phyloP scores from a whole-genome alignment of 108 stramenopile species.

The Aureococcus anophagefferens region DNA sequence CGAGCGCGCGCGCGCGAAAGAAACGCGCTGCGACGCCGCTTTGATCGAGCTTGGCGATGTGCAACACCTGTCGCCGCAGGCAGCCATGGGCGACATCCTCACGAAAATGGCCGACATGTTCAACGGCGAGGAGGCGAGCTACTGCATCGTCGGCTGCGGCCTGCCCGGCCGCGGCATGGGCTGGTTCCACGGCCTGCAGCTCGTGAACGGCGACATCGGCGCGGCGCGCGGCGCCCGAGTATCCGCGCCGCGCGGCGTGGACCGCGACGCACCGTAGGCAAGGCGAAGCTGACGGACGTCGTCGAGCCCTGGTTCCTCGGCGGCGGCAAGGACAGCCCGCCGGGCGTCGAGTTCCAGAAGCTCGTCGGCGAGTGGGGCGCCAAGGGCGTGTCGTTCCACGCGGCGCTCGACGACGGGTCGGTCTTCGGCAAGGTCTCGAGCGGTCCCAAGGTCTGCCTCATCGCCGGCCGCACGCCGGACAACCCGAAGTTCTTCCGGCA shows the following conservation, averaged over 20 bases:
- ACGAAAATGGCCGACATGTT: too few relatives aligned
- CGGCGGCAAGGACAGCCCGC: constrained; percentile 51
- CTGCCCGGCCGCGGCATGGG: constrained; percentile 74
- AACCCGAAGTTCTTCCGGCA: constrained; percentile 72
- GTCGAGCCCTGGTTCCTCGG: constrained; percentile 61
- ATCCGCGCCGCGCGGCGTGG: constrained; percentile 63
- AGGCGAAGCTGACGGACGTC: neutral
- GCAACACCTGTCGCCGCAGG: too few relatives aligned
- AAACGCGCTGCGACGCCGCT: too few relatives aligned
- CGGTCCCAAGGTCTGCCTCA: constrained; percentile 58
- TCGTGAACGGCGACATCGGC: constrained; percentile 66
- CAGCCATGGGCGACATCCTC: too few relatives aligned
- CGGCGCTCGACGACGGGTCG: constrained; percentile 40
- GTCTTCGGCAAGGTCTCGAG: too few relatives aligned
- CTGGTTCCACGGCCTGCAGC: constrained; percentile 77
- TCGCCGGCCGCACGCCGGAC: constrained; percentile 76
- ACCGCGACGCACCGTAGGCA: constrained; percentile 33
- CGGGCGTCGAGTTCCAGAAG: constrained; percentile 66
- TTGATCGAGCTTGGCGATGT: too few relatives aligned
- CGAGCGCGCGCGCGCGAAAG: too few relatives aligned
- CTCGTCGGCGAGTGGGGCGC: constrained; percentile 38
- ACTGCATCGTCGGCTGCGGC: constrained; percentile 74
- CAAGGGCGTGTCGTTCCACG: constrained; percentile 51
- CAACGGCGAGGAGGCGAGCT: neutral
- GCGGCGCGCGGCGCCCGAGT: too few relatives aligned